Evolutionary conservation across 805 yeast species (phyloP).

Genomic region (Candida hungchunana): DNA sequence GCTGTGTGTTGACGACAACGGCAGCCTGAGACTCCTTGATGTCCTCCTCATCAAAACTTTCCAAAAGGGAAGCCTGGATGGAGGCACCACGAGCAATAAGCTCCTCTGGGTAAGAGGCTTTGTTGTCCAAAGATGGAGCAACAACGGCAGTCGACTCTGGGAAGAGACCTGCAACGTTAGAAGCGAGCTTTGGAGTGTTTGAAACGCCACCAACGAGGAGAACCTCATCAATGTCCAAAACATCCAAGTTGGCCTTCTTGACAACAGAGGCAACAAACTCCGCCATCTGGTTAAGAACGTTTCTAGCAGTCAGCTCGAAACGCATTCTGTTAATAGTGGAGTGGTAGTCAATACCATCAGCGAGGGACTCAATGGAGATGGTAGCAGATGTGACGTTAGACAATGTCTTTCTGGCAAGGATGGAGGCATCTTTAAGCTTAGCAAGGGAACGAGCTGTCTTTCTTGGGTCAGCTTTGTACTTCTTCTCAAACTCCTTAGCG

Average conservation of each 20-base stretch:
- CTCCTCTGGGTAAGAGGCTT: conserved; percentile 85
- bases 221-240: conserved; percentile 85
- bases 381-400: conserved; percentile 86
- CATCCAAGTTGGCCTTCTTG: conserved; percentile 77
- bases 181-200: conserved; percentile 85
- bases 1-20: conserved; percentile 83
- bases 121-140: conserved; percentile 73
- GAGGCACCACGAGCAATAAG: conserved; percentile 93
- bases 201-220: conserved; percentile 92
- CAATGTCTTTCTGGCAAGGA: conserved; percentile 83
- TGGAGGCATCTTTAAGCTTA: conserved; percentile 79
- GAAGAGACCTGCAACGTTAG: conserved; percentile 68
- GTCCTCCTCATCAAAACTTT: conserved; percentile 79
- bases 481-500: conserved; percentile 92
- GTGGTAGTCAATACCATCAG: conserved; percentile 92
- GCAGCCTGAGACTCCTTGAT: conserved; percentile 77
- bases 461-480: conserved; percentile 75
- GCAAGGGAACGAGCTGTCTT: conserved; percentile 80
- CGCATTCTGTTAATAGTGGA: conserved; percentile 90
- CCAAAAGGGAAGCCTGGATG: conserved; percentile 84
- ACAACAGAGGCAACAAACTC: conserved; percentile 72
- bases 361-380: conserved; percentile 90
- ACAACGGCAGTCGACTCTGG: conserved; percentile 73
- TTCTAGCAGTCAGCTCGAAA: conserved; percentile 82
- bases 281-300: conserved; percentile 70